Evolutionary conservation across 1,284 basidiomycete genomes (phyloP).

Genomic region (Boletus sp.): DNA sequence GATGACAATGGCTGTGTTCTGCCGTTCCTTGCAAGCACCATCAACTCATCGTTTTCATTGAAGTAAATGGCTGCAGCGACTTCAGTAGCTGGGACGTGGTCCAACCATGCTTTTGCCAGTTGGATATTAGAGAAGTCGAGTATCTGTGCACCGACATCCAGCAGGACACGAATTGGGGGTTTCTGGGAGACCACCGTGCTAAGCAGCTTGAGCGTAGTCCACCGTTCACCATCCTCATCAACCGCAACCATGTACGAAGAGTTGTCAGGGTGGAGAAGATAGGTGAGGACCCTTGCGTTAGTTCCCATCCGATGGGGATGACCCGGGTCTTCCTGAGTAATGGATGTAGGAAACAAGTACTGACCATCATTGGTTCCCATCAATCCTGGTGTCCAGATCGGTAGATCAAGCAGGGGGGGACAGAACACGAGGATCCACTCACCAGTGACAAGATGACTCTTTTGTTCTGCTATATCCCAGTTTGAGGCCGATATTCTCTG

Average conservation of each 20-base stretch:
- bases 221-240: background rate
- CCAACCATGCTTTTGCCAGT: background rate
- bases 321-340: background rate
- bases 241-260: background rate
- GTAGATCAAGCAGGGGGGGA: background rate
- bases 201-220: background rate
- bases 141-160: slow-evolving; percentile 7
- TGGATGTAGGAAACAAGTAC: slow-evolving; percentile 1
- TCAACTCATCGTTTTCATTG: background rate
- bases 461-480: slow-evolving; percentile 5
- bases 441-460: slow-evolving; percentile 1
- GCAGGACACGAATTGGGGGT: background rate
- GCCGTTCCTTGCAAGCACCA: background rate
- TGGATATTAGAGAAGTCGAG: background rate
- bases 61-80: slow-evolving; percentile 2
- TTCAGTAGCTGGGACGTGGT: background rate
- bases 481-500: background rate
- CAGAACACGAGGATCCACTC: background rate
- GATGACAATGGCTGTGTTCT: background rate
- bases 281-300: slow-evolving; percentile 1
- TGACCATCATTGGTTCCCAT: slow-evolving; percentile 3
- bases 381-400: background rate
- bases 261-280: slow-evolving; percentile 1
- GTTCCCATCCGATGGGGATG: background rate
- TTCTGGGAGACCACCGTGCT: background rate